Evolutionary conservation across 371 early-diverging fungal species (phyloP), one percentile per base, ranked within the genome.

Genomic region (Rhizopus delemar): DNA sequence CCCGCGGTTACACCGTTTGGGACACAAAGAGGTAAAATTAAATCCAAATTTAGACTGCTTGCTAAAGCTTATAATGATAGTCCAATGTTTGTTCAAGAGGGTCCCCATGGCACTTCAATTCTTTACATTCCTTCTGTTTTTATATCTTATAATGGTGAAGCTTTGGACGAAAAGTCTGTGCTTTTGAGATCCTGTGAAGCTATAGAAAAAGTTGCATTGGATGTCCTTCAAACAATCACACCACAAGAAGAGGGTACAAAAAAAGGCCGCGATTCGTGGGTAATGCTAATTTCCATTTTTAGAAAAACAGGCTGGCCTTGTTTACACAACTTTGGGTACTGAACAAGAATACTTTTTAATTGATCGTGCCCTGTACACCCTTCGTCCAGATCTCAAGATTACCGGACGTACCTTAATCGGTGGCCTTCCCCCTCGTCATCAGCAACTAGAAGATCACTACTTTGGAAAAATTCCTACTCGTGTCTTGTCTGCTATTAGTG

Each of bases 1-100:
- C 97, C 57, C 93, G 97, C 76, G 97, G 99, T 61, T 98, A 98
- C 86, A 98, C 97, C 64, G 92, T 96, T 71, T 98, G 99, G 99
- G 97, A 97, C 76, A 94, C 97, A 41, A 90, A 77, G 69, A 80
- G 80, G 80, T 80, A 73, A 56, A 16, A 29, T 48, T 48, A 54
- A 46, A 29, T 29, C 8, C 9, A 50, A 13, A 48, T 0, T 22
- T 22, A 39, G 53, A 35, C 41, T 7, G 29, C 8, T 43, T n/a
- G 16, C 33, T 34, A 36, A 16, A 34, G 16, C 38, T 12, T 5
- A 45, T 22, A 29, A 39, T 31, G 5, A 28, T 56, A 93, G 93
- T 73, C 97, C 97, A 63, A 94, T 97, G 95, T 98, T 93, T 72
- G 71, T 98, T 57, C 93, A 92, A 76, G 80, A 86, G 49, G 97